Base-by-base conservation (phyloP, 2,329 filamentous ascomycete species). In the Didymella pomorum region DNA sequence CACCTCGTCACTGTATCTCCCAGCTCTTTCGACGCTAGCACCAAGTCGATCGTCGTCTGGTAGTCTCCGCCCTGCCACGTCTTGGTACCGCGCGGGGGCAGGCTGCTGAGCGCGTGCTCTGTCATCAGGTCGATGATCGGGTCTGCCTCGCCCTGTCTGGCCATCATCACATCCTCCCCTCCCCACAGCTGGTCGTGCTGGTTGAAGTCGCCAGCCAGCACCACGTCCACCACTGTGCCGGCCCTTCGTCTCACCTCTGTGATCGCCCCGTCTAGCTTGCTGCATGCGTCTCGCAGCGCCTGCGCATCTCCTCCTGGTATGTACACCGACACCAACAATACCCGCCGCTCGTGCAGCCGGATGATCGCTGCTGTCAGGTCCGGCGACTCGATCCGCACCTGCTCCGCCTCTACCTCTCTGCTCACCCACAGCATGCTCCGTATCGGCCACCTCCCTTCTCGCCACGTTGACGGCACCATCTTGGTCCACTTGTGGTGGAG, bases 151-250 rank as follows among this genome's bases (percentile, higher is more conserved):
- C 42, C 42, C 42, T 44, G 42, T 44, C 42, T 28, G 42, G 10
- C 42, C 42, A 44, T 44, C 42, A 7, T 44, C 42, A 44, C 42
- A 28, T 44, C 42, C 42, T 44, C 42, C 7, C 42, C 42, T 44
- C 23, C 42, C 42, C 14, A 44, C 12, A 44, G 23, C 42, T 44
- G 23, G 42, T 44, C 42, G 42, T 44, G 42, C 9, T 44, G 42
- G 42, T 44, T 44, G 42, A 37, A 37, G 33, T 37, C 33, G 33
- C 33, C 33, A 37, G 33, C 33, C 33, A 37, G 33, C 33, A 37
- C 42, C 23, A 44, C 42, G 42, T 44, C 42, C 42, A 44, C 42
- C 42, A 44, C 42, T 44, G 42, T 44, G 42, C 23, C 14, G 14
- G 42, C 42, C 42, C 14, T 28, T 44, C 23, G 42, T 44, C 42